Evolutionary conservation across 2,329 filamentous ascomycete genomes (phyloP), one percentile per base, ranked within the genome.

Genomic region (Neonectria ditissima): DNA sequence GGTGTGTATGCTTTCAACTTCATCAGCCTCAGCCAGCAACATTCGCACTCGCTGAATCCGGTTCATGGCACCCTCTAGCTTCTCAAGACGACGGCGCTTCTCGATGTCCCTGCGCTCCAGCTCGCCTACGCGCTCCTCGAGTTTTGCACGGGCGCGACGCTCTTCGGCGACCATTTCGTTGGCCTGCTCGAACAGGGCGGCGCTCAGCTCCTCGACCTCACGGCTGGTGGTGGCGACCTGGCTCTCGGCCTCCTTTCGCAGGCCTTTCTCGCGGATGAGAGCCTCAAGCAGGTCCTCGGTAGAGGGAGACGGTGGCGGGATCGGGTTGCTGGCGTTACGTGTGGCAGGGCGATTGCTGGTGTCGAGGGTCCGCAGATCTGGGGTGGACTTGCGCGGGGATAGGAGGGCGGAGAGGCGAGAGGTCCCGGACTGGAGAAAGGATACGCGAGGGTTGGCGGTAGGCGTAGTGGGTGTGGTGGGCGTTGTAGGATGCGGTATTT

Each of bases 131-230:
- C 91, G 81, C 75, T 91, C 88, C 79, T 94, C 91, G 24, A 96
- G 83, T 73, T 85, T 87, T 6, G 91, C 91, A 62, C 91, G 82
- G 34, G 90, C 91, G 60, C 88, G 85, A 45, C 92, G 82, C 82
- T 96, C 92, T 18, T 86, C 83, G 2, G 92, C 92, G 20, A 96
- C 92, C 92, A 96, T 96, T 79, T 94, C 89, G 76, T 96, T 96
- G 55, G 92, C 92, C 80, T 94, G 90, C 80, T 92, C 89, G 76
- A 96, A 96, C 57, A 96, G 80, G 54, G 86, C 86, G 20, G 87
- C 90, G 73, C 87, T 92, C 67, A 96, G 81, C 79, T 96, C 92
- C 79, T 95, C 92, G 20, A 95, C 86, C 80, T 96, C 92, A 13
- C 82, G 84, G 73, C 87, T 73, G 54, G 92, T 91, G 53, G 88